Base-by-base conservation (phyloP, 257 asterid genomes). In the Plantago major region DNA sequence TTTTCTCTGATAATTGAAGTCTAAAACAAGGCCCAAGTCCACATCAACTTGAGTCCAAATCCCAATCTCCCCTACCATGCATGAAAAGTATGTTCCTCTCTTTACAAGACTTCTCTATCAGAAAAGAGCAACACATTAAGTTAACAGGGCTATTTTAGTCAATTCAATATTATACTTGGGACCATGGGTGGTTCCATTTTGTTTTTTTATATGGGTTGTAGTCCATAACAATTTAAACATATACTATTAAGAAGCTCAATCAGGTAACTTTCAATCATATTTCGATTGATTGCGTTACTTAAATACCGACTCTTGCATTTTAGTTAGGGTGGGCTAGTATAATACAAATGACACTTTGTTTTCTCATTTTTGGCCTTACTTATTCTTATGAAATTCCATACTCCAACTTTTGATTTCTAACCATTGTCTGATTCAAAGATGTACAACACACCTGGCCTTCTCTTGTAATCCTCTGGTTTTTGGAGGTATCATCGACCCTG, bases 1-100 rank as follows among this genome's bases (percentile, higher is more conserved):
- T 66, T 71, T 77, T 66, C 79, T 65, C 47, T 46, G 68, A 72
- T 67, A 44, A 60, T 62, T 19, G 69, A 69, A 50, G 26, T 62
- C 71, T 44, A 60, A 62, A 71, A 74, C 75, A 71, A 70, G 65
- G 56, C 64, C 60, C 40, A 67, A 66, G 80, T 78, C 78, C 46
- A 75, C 76, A 70, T 78, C 78, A 73, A 43, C 73, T 65, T 2
- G 78, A 81, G 64, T 69, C 75, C 43, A 74, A 74, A 64, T 73
- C 78, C 52, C 70, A 58, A 70, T 72, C 65, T 67, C 47, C 47
- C 7, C 63, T 60, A 62, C 42, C 28, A 51, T 66, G 66, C 71
- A 64, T 60, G 69, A 55, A 48, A 69, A 57, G 62, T 71, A 53
- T 53, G 70, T 62, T 54, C 56, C 55, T 53, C 58, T 63, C 46